Evolutionary conservation across 192 early-diverging fungal genomes (phyloP).

Genomic region (Rhizoclosmatium globosum): DNA sequence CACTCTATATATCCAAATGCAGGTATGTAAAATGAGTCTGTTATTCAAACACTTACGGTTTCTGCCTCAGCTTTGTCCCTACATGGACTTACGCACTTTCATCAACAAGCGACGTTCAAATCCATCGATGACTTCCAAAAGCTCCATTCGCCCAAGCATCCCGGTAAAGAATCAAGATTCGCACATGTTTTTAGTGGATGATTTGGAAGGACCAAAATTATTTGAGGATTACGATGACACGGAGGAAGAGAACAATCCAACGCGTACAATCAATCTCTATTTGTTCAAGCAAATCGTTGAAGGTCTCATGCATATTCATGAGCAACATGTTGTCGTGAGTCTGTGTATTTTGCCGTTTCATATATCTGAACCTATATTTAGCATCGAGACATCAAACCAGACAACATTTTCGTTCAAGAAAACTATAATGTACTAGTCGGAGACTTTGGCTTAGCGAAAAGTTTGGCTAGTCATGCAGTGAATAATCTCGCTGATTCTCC

Average conservation of each 20-base stretch:
- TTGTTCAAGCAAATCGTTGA: conserved; percentile 54
- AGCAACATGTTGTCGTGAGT: conserved; percentile 42
- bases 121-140: not conserved
- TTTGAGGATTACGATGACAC: conserved; percentile 15
- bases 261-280: conserved; percentile 27
- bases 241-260: not conserved
- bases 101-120: conserved; percentile 23
- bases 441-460: conserved; percentile 61
- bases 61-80: conserved; percentile 40
- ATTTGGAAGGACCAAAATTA: conserved; percentile 17
- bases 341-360: too few species aligned
- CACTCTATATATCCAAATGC: conserved; percentile 48
- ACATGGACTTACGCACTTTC: conserved; percentile 38
- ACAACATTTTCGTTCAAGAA: conserved; percentile 54
- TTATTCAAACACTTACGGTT: not conserved
- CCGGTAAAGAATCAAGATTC: not conserved
- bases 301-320: conserved; percentile 49
- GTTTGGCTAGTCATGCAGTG: conserved; percentile 39
- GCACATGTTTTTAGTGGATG: conserved; percentile 28
- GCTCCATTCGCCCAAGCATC: not conserved
- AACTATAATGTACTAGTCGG: conserved; percentile 47
- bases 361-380: too few species aligned
- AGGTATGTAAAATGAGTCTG: conserved; percentile 4
- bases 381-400: too few species aligned
- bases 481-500: not conserved